Conservation (phyloP, 805 yeast genomes). For the Limtongia smithiae region DNA sequence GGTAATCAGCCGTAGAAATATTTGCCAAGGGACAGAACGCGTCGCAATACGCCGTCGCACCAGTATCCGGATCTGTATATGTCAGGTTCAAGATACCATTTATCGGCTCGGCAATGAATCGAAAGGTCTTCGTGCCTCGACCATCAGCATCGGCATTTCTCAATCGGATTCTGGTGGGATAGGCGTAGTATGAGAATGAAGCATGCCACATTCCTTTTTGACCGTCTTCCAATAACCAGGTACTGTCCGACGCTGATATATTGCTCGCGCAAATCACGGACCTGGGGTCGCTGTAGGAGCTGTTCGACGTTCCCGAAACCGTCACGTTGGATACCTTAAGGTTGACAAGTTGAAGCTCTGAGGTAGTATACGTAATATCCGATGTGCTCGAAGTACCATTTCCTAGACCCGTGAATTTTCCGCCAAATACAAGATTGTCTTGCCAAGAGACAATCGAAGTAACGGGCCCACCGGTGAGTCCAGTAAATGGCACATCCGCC, state of each 20-base stretch:
- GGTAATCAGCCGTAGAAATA: slow-evolving; percentile 45
- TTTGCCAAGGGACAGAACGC: slow-evolving; percentile 79
- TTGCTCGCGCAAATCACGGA: slow-evolving; percentile 34
- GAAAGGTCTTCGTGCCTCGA: slow-evolving; percentile 54
- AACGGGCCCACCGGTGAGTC: slow-evolving; percentile 60
- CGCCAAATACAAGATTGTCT: slow-evolving; percentile 69
- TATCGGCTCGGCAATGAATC: slow-evolving; percentile 73
- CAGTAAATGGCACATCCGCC: slow-evolving; percentile 61
- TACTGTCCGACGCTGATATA: slow-evolving; percentile 19
- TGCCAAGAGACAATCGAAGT: slow-evolving; percentile 56
- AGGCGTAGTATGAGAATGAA: slow-evolving; percentile 50
- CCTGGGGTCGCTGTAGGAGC: slow-evolving; percentile 36
- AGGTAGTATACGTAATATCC: background rate
- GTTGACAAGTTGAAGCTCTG: slow-evolving; percentile 49
- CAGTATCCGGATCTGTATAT: slow-evolving; percentile 70
- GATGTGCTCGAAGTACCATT: slow-evolving; percentile 33
- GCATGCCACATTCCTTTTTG: slow-evolving; percentile 66
- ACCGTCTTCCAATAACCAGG: slow-evolving; percentile 53
- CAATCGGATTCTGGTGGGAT: slow-evolving; percentile 70
- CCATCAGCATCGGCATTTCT: slow-evolving; percentile 50
- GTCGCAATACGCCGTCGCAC: slow-evolving; percentile 63
- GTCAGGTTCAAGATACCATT: slow-evolving; percentile 89
- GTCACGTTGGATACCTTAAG: slow-evolving; percentile 52
- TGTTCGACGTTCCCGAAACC: slow-evolving; percentile 46
- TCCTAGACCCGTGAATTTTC: slow-evolving; percentile 64